Base-by-base conservation (phyloP, 768 basidiomycete genomes). In the Suillus cothurnatus region DNA sequence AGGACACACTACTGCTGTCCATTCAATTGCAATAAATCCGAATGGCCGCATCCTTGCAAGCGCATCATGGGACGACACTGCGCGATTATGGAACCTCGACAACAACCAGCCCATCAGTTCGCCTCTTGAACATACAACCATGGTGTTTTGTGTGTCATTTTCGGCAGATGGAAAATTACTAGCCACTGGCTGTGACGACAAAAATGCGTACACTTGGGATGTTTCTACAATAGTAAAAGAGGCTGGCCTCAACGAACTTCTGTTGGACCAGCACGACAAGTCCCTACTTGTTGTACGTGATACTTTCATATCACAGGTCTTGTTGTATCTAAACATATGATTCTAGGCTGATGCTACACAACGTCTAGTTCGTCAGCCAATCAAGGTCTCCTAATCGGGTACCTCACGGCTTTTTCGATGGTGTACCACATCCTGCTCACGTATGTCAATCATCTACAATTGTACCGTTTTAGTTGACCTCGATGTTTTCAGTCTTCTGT, bases 81-180 rank as follows among this genome's bases (percentile, higher is more conserved):
- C 9, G 21, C 21, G 6, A 12, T 49, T 49, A 23, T 49, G 47
- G 47, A 23, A 49, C 47, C 47, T 49, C 47, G 3, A 23, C n/a
- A 49, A 49, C 11, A 49, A 23, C n/a, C 47, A 14, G 47, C 6
- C 23, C 2, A 49, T 49, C 12, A 14, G 5, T 49, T 49, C 6
- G 12, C 12, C 6, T 23, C 6, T 23, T 23, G 12, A 12, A 0
- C 47, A 23, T 47, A 0, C n/a, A 49, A 1, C 0, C 14, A 1
- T 0, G 2, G 47, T 49, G 12, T 1, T 6, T 23, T 49, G 11
- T 14, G 23, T 49, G 14, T 23, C 47, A 4, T 49, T 49, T 14
- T 49, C 43, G 4, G 43, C 43, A 11, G 43, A 45, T n/a, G 47
- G 36, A 23, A 49, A 23, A 14, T 23, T 23, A 6, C 12, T 23